phyloP scores from a whole-genome alignment of 2,329 filamentous ascomycete species.

The Pseudofabraea citricarpa region DNA sequence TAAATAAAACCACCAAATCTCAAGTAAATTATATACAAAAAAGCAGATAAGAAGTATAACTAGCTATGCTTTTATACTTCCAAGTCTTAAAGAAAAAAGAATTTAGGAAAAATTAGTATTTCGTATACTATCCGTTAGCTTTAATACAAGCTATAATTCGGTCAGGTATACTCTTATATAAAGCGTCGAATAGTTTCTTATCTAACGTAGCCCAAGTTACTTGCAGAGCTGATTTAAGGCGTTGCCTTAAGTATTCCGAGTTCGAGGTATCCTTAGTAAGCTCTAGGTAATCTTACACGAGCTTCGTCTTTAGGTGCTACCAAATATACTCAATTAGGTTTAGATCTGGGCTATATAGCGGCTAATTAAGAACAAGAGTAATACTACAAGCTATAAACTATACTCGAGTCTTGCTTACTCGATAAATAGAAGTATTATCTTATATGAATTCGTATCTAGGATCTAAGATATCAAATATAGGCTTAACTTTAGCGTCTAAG shows the following conservation, averaged over 20 bases:
- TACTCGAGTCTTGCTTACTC: not conserved
- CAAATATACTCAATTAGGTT: slow-evolving; percentile 6
- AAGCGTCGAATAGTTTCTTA: slow-evolving; percentile 4
- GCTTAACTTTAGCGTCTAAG: not conserved
- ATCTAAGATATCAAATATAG: not conserved
- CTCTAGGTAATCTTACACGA: slow-evolving; percentile 5
- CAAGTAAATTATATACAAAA: too few relatives aligned
- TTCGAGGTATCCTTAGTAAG: slow-evolving; percentile 1
- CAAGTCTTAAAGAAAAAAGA: too few relatives aligned
- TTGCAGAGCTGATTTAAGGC: slow-evolving; percentile 7
- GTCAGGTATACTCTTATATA: slow-evolving; percentile 4
- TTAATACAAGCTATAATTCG: slow-evolving; percentile 4
- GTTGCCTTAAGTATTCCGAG: slow-evolving; percentile 6
- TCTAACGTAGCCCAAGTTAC: slow-evolving; percentile 6
- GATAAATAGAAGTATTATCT: slow-evolving; percentile 7
- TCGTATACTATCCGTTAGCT: slow-evolving; percentile 6
- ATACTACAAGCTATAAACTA: not conserved
- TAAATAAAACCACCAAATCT: too few relatives aligned
- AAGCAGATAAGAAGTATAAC: too few relatives aligned
- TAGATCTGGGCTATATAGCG: not conserved
- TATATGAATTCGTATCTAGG: not conserved
- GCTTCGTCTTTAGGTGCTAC: slow-evolving; percentile 2
- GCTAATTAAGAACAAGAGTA: not conserved
- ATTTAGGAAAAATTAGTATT: too few relatives aligned
- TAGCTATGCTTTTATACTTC: too few relatives aligned